Percentiles rank a stretch among this genome's conserved stretches.
These are phyloP conservation scores for Skeletonema grethae DNA, from an alignment of 108 stramenopile species.

Conservation along the genomic window DNA sequence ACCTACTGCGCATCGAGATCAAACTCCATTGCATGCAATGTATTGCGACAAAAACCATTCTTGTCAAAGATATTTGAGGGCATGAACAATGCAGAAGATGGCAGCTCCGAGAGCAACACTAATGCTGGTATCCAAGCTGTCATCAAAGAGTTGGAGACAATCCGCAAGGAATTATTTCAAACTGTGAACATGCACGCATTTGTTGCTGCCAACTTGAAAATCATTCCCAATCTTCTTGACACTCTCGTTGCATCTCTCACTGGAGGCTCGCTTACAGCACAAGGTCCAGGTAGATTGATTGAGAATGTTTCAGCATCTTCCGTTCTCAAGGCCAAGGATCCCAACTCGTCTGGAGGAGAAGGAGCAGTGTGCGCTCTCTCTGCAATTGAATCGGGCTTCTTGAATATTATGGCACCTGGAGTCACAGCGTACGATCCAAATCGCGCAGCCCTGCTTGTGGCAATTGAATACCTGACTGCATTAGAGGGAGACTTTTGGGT, in stretches of 20 bases:
- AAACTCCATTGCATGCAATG: constrained; percentile 40
- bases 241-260: constrained; percentile 27
- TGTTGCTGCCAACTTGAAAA: constrained; percentile 41
- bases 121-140: constrained; percentile 25
- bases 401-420: constrained; percentile 37
- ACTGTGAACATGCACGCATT: constrained; percentile 45
- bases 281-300: constrained; percentile 23
- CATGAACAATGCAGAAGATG: constrained; percentile 11
- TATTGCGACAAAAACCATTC: constrained; percentile 43
- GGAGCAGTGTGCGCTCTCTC: constrained; percentile 42
- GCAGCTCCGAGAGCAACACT: not conserved
- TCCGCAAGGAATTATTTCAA: constrained; percentile 41
- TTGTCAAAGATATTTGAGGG: constrained; percentile 39
- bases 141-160: constrained; percentile 28
- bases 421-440: constrained; percentile 37
- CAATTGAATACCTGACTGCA: constrained; percentile 53
- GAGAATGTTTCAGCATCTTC: constrained; percentile 48
- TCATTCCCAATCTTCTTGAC: constrained; percentile 30
- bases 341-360: constrained; percentile 21
- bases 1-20: constrained; percentile 27
- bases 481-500: constrained; percentile 60
- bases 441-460: constrained; percentile 45
- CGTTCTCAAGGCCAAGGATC: constrained; percentile 21
- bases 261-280: not conserved
- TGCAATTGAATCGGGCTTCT: constrained; percentile 44